These are phyloP conservation scores for Trametes villosa DNA, from an alignment of 768 basidiomycete genomes.

Conservation along the genomic window DNA sequence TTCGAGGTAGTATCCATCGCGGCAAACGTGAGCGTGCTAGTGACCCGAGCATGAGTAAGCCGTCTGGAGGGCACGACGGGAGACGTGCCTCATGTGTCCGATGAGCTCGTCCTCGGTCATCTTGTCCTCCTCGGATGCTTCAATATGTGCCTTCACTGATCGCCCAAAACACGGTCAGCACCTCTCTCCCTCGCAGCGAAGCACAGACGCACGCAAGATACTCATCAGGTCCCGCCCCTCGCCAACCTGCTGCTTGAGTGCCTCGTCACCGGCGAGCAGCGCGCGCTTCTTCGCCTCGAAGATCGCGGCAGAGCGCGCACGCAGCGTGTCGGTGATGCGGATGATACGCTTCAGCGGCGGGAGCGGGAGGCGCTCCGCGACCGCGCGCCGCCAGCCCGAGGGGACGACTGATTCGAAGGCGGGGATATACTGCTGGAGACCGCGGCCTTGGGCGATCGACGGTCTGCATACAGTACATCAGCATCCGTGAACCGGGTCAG, in stretches of 20 bases:
- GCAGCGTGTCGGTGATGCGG: constrained; percentile 18
- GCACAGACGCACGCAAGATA: constrained; percentile 19
- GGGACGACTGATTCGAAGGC: constrained; percentile 39
- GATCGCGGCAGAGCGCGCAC: constrained; percentile 16
- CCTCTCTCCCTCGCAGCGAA: too few relatives aligned
- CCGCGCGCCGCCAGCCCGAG: constrained; percentile 21
- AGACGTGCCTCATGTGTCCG: constrained; percentile 33
- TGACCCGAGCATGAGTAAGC: not conserved
- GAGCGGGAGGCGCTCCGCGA: constrained; percentile 19
- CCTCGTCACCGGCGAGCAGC: constrained; percentile 20
- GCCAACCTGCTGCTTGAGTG: constrained; percentile 16
- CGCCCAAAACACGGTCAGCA: too few relatives aligned
- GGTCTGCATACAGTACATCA: constrained; percentile 14
- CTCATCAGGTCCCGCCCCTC: constrained; percentile 33
- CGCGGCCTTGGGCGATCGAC: constrained; percentile 33
- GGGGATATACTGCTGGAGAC: constrained; percentile 49
- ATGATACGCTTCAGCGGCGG: constrained; percentile 14
- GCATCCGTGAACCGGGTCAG: too few relatives aligned
- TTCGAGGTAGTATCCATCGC: constrained; percentile 34
- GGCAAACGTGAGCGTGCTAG: constrained; percentile 24
- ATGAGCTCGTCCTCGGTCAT: constrained; percentile 32
- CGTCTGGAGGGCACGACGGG: not conserved
- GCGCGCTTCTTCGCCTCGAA: constrained; percentile 25
- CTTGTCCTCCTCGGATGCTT: constrained; percentile 19
- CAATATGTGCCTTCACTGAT: constrained; percentile 30